These are phyloP conservation scores for Yamadazyma conglobata DNA, from an alignment of 1,139 yeast genomes.

Conservation along the genomic window DNA sequence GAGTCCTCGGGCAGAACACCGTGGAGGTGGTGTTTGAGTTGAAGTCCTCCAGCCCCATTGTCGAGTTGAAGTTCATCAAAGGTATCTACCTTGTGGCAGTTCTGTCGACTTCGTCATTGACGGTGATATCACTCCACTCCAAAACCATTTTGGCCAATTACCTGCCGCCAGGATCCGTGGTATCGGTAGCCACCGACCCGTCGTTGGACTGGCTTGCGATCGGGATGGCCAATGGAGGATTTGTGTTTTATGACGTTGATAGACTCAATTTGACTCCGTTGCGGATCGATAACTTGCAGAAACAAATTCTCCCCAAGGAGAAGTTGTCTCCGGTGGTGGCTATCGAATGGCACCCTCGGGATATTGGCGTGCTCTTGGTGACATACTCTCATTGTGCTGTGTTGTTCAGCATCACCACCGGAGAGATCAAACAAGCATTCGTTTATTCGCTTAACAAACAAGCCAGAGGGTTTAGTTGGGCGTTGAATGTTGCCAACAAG, in stretches of 20 bases:
- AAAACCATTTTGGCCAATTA: slow-evolving; percentile 54
- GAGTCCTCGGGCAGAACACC: slow-evolving; percentile 80
- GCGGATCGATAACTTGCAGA: slow-evolving; percentile 72
- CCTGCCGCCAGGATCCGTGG: slow-evolving; percentile 62
- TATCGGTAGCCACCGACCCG: slow-evolving; percentile 75
- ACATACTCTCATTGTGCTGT: slow-evolving; percentile 71
- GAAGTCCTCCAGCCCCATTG: slow-evolving; percentile 49
- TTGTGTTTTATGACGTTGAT: slow-evolving; percentile 80
- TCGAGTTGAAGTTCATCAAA: slow-evolving; percentile 61
- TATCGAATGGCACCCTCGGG: slow-evolving; percentile 84
- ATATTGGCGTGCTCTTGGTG: slow-evolving; percentile 71
- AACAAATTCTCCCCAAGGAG: slow-evolving; percentile 45
- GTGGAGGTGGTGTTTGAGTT: slow-evolving; percentile 70
- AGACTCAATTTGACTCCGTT: slow-evolving; percentile 64
- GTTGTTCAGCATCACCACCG: slow-evolving; percentile 62
- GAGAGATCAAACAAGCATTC: slow-evolving; percentile 53
- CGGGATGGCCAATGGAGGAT: slow-evolving; percentile 75
- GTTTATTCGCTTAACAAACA: slow-evolving; percentile 49
- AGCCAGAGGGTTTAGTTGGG: slow-evolving; percentile 31
- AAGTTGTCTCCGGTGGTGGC: slow-evolving; percentile 59
- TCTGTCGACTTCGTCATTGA: slow-evolving; percentile 52
- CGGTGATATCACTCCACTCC: slow-evolving; percentile 67
- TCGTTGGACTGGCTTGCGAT: slow-evolving; percentile 81
- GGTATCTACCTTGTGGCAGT: slow-evolving; percentile 74
- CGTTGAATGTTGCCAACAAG: slow-evolving; percentile 33